Percentiles rank a stretch among this genome's conserved stretches.
Conservation (phyloP, 2,329 filamentous ascomycete species). For the Aaosphaeria pasadenensis region DNA sequence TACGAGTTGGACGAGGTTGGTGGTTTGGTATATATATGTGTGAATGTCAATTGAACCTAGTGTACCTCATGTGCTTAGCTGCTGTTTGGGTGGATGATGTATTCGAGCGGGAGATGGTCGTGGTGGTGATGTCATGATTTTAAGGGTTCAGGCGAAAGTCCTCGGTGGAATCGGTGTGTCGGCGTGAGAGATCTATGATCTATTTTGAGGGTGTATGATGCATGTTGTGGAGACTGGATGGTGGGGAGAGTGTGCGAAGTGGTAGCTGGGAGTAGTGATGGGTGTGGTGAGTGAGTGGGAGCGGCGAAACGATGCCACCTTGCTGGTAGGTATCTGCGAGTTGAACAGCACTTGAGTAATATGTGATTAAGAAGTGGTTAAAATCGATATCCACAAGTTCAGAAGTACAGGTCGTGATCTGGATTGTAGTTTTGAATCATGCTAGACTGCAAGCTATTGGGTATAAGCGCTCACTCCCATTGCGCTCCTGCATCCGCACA, state of each 20-base stretch:
- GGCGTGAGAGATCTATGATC: no score
- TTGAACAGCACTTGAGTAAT: no score
- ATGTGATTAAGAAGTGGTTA: no score
- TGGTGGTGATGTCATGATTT: conserved; percentile 13
- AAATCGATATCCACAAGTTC: no score
- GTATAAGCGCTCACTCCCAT: no score
- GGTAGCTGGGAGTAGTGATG: neutral
- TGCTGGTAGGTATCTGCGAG: no score
- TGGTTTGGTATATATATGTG: neutral
- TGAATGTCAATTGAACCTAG: neutral
- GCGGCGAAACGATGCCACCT: no score
- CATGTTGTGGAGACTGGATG: neutral
- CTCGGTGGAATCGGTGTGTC: neutral
- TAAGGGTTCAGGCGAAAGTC: neutral
- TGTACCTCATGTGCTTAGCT: neutral
- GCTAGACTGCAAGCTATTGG: no score
- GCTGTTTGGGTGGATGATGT: neutral
- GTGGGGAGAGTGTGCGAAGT: neutral
- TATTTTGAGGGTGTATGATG: neutral
- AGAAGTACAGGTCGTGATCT: no score
- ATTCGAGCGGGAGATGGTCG: neutral
- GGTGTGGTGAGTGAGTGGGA: neutral
- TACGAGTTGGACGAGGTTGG: neutral
- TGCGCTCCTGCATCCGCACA: no score
- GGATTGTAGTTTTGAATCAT: no score